Evolutionary conservation across 2,329 filamentous ascomycete genomes (phyloP).

Genomic region (Neophaeococcomyces mojaviensis): DNA sequence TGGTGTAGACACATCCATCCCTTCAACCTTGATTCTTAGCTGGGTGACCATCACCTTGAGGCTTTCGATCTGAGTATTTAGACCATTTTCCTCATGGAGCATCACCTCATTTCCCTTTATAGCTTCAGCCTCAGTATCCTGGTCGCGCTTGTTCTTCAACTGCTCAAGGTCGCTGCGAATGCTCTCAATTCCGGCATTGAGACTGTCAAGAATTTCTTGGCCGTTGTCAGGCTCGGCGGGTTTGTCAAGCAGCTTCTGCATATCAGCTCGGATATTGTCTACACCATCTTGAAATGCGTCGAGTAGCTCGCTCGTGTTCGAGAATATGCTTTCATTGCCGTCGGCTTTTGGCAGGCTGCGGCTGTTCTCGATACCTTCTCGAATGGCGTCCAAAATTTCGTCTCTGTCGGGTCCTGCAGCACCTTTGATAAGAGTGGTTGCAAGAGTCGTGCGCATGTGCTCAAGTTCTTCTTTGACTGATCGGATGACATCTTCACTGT

Average conservation of each 20-base stretch:
- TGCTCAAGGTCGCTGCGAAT: constrained; percentile 71
- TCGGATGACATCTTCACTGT: constrained; percentile 39
- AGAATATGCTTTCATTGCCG: constrained; percentile 47
- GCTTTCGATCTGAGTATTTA: constrained; percentile 69
- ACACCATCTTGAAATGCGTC: constrained; percentile 63
- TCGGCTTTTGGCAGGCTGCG: constrained; percentile 47
- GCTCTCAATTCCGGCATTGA: constrained; percentile 71
- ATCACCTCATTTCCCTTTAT: constrained; percentile 50
- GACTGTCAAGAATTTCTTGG: constrained; percentile 80
- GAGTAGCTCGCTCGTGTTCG: constrained; percentile 51
- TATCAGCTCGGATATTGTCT: constrained; percentile 65
- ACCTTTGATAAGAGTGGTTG: constrained; percentile 41
- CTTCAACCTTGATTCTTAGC: constrained; percentile 75
- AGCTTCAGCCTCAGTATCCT: constrained; percentile 44
- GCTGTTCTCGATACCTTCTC: constrained; percentile 47
- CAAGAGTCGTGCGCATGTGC: constrained; percentile 51
- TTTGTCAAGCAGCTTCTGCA: constrained; percentile 67
- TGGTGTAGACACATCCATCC: constrained; percentile 54
- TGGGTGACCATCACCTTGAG: constrained; percentile 77
- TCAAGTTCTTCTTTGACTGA: constrained; percentile 55
- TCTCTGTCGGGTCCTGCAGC: constrained; percentile 47
- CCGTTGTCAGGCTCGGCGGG: constrained; percentile 75
- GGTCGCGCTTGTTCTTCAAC: constrained; percentile 53
- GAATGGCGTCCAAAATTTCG: constrained; percentile 54
- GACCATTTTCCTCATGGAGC: constrained; percentile 47